A percentile compares a stretch with the other conserved stretches of the same genome.
Conservation (phyloP, 306 rosid genomes). For the Begonia masoniana region DNA sequence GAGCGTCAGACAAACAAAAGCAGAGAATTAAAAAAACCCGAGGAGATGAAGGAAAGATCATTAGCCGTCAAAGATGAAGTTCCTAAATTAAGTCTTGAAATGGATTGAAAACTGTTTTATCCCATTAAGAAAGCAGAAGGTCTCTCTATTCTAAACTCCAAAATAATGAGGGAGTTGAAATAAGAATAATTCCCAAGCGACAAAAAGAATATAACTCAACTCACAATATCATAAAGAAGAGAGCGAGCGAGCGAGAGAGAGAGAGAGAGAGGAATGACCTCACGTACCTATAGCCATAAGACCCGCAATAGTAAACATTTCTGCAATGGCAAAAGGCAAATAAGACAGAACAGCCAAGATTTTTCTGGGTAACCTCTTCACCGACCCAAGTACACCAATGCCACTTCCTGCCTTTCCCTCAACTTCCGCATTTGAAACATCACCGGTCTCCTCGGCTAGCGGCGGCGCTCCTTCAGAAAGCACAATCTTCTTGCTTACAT, state of each 20-base stretch:
- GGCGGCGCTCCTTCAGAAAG: constrained; percentile 66
- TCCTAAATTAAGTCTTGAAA: neutral
- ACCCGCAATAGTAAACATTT: constrained; percentile 71
- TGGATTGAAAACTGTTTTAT: neutral
- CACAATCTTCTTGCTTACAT: constrained; percentile 43
- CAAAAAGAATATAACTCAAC: too few relatives aligned
- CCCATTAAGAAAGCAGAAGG: too few relatives aligned
- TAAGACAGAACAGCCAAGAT: constrained; percentile 54
- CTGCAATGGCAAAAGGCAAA: constrained; percentile 92
- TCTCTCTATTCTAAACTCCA: too few relatives aligned
- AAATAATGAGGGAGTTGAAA: too few relatives aligned
- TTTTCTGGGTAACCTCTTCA: constrained; percentile 40
- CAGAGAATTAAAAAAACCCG: neutral
- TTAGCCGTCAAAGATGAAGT: neutral
- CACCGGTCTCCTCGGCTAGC: constrained; percentile 28
- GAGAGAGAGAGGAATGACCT: constrained; percentile 1
- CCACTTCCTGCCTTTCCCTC: constrained; percentile 21
- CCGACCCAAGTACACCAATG: constrained; percentile 20
- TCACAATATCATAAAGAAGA: neutral
- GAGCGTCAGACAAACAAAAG: neutral
- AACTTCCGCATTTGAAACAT: constrained; percentile 15
- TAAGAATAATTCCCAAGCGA: too few relatives aligned
- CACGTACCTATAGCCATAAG: constrained; percentile 69
- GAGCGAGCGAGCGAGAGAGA: neutral
- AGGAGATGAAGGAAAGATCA: neutral